Base-by-base conservation (phyloP, 208 protist species). In the Phytomonas sp. region DNA sequence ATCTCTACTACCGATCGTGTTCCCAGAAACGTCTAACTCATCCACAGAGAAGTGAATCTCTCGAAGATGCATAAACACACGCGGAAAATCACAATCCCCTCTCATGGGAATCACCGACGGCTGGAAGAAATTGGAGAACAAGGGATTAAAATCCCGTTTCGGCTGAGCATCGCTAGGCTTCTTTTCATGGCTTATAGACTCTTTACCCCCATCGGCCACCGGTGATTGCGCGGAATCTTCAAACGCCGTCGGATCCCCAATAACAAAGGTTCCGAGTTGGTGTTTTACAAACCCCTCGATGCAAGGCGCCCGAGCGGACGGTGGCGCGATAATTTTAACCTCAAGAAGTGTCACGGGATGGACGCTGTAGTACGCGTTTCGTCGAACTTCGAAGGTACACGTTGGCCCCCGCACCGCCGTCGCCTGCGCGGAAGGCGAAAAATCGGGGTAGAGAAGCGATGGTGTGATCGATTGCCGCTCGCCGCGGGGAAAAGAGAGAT, bases 31-130 rank as follows among this genome's bases (percentile, higher is more conserved):
- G 64, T 74, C 64, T 29, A 29, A 56, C 2, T 61, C 32, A 32
- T 32, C 31, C 60, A 78, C 74, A 29, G 66, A 69, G 10, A 92
- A 74, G 59, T 31, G 56, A 2, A 91, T 78, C 56, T 93, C 79
- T 4, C 91, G 80, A 19, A 94, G 70, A 64, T 95, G 91, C 29
- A 67, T 77, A 68, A 95, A 95, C 6, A 95, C 87, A 26, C 91
- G 88, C 33, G 91, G 91, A 66, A 95, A 93, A 65, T 95, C 88
- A 42, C 77, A 87, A 70, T 95, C 91, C 10, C 91, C 91, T 31
- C 81, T 86, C 82, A 91, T 64, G n/a, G 66, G 63, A 30, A 83
- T 71, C 12, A 79, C 67, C 42, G 72, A 56, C 16, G 45, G 26
- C 19, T 23, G 45, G 16, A 56, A 0, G 45, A 56, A 5, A 23